A percentile compares a stretch with the other conserved stretches of the same genome.
Evolutionary conservation across 139 green algal genomes (phyloP).

Genomic region (Chlorella sp.): DNA sequence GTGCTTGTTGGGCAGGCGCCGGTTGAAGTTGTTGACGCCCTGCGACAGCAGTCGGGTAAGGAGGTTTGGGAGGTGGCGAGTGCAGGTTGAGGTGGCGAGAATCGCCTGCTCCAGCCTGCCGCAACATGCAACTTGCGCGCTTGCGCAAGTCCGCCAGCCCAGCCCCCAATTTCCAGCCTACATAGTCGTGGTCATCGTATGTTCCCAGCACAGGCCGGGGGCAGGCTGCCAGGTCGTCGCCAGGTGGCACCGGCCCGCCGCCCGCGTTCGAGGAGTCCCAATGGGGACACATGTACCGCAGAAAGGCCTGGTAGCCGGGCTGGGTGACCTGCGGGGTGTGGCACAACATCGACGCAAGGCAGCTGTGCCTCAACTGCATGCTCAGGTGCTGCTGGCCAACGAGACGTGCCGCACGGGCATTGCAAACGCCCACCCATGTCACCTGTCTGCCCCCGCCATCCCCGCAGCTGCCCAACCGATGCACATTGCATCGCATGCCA

Average conservation of each 20-base stretch:
- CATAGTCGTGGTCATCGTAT: conserved; percentile 77
- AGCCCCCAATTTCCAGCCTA: not conserved
- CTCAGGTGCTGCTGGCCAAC: too few species aligned
- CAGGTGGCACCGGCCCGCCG: conserved; percentile 38
- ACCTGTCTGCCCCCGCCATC: too few species aligned
- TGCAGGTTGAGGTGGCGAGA: too few species aligned
- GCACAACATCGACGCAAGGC: too few species aligned
- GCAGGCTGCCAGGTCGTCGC: conserved; percentile 58
- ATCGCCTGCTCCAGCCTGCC: too few species aligned
- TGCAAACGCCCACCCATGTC: too few species aligned
- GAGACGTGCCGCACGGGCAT: too few species aligned
- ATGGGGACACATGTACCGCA: conserved; percentile 19
- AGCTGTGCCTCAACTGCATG: too few species aligned
- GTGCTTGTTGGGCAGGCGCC: conserved; percentile 60
- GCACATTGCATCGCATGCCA: too few species aligned
- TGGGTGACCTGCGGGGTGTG: conserved; percentile 5
- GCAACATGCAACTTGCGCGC: too few species aligned
- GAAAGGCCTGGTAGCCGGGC: conserved; percentile 48
- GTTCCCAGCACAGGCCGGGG: conserved; percentile 65
- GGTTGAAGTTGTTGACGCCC: conserved; percentile 73
- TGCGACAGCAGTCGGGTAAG: not conserved
- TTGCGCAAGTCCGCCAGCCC: too few species aligned
- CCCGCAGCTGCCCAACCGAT: too few species aligned
- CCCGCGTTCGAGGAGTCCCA: not conserved
- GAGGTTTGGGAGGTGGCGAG: not conserved